These are phyloP conservation scores for Protomyces gravidus DNA, from an alignment of 1,139 yeast genomes.

Conservation along the genomic window DNA sequence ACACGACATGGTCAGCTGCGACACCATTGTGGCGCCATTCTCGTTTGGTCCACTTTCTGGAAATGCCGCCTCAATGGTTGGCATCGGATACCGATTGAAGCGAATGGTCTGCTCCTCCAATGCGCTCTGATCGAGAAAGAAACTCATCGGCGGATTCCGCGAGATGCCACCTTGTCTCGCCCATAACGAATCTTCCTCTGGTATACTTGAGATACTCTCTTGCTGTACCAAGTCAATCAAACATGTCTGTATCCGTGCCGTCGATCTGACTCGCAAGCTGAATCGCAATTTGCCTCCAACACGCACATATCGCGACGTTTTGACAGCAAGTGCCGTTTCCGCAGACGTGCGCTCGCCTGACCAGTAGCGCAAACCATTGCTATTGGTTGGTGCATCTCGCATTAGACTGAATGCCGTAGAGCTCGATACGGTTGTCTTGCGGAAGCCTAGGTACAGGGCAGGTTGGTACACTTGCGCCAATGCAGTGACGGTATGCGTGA, in stretches of 20 bases:
- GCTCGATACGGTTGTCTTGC: neutral
- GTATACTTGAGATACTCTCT: conserved; percentile 3
- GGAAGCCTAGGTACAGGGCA: conserved; percentile 2
- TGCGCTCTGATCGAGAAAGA: neutral
- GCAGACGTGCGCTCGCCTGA: conserved; percentile 21
- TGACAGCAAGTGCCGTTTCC: conserved; percentile 18
- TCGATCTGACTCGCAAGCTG: conserved; percentile 19
- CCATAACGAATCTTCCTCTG: neutral
- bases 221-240: conserved; percentile 21
- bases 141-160: neutral
- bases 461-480: neutral
- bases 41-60: conserved; percentile 3
- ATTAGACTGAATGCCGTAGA: conserved; percentile 2
- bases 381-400: conserved; percentile 12
- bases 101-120: neutral
- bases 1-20: conserved; percentile 10
- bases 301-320: conserved; percentile 16
- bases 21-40: neutral
- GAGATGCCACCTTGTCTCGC: neutral
- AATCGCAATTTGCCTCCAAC: conserved; percentile 13
- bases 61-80: conserved; percentile 17
- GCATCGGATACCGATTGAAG: conserved; percentile 15
- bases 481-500: conserved; percentile 15
- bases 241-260: conserved; percentile 12
- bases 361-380: conserved; percentile 21